Conservation (phyloP, 108 stramenopile species). For the Schizochytrium sp. region DNA sequence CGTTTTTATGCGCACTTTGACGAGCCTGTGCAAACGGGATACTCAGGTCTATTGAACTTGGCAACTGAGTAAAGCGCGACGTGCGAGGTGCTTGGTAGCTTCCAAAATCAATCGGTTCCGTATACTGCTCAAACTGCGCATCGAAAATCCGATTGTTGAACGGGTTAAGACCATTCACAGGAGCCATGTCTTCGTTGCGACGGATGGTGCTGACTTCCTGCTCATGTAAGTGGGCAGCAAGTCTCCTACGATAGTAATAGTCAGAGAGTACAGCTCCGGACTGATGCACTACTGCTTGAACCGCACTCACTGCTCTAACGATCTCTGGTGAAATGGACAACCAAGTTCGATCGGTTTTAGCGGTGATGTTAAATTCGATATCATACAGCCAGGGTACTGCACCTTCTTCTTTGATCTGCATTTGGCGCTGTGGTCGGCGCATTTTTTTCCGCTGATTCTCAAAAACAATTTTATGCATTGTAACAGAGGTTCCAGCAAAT, state of each 20-base stretch:
- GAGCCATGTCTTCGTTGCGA: slow-evolving; percentile 23
- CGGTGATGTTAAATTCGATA: slow-evolving; percentile 15
- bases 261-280: slow-evolving; percentile 11
- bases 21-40: not conserved
- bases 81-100: not conserved
- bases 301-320: slow-evolving; percentile 12
- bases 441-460: not conserved
- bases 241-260: not conserved
- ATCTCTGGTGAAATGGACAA: slow-evolving; percentile 31
- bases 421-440: not conserved
- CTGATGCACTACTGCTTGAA: not conserved
- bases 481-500: not conserved
- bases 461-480: not conserved
- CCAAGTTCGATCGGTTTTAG: slow-evolving; percentile 28
- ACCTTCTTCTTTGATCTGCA: not conserved
- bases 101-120: not conserved
- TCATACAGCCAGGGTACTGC: not conserved
- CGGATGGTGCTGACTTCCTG: not conserved
- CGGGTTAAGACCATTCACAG: slow-evolving; percentile 1
- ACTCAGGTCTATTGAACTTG: not conserved
- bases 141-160: not conserved
- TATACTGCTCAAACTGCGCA: not conserved
- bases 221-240: slow-evolving; percentile 22
- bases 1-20: not conserved
- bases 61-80: not conserved